Base-by-base conservation (phyloP, 495 filamentous ascomycete species). In the Patellaria atrata region DNA sequence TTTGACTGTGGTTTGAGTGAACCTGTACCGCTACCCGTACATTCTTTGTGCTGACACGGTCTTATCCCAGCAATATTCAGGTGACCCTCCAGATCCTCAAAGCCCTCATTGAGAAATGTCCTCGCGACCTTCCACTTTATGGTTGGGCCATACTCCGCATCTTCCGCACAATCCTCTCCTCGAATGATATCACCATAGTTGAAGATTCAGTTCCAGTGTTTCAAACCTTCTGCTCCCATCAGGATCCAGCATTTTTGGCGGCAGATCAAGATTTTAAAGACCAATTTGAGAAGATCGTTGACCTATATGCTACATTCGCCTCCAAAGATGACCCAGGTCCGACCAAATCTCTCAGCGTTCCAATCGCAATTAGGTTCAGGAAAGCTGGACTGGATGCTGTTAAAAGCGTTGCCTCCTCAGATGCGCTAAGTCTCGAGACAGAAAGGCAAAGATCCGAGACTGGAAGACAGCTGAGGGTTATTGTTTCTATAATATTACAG, bases 61-160 rank as follows among this genome's bases (percentile, higher is more conserved):
- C n/a, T n/a, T n/a, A n/a, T n/a, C n/a, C 39, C 44, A 92, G 83
- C 38, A 89, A 92, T 61, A 81, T 93, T 23, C 82, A 92, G 57
- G 82, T 94, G 37, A 91, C 82, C 13, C 74, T 94, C 22, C 75
- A 87, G 48, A 91, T 94, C 35, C 58, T 92, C 35, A 75, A 73
- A 24, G 81, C 85, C 22, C 67, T 94, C 38, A 84, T 94, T 57
- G 83, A 93, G 50, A 94, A 93, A 57, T 67, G 79, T 13, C 82
- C 82, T 21, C 81, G 82, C 52, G 83, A 92, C 49, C 72, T 93
- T 5, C 80, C 83, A 14, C 76, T 94, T 33, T 91, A 82, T 55
- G 82, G 81, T 26, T 67, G 70, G 37, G 81, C 75, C 49, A 70
- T 92, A 32, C 65, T 94, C 46, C 75, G 72, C 32, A 74, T 93